Percentiles rank a stretch among this genome's conserved stretches.
Conservation (phyloP, 805 yeast species). For the Cyberlindnera mississippiensis region DNA sequence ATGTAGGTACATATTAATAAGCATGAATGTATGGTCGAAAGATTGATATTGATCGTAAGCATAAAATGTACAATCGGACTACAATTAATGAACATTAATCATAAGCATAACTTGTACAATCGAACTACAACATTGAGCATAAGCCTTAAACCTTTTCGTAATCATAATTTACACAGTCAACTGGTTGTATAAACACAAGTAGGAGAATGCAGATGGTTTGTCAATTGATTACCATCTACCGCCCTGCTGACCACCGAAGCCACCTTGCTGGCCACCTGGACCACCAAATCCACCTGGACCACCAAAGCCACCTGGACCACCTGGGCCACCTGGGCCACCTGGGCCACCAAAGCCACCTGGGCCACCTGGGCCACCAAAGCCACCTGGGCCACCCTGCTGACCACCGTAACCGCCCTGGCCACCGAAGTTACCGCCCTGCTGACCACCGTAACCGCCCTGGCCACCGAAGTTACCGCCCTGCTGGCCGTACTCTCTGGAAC, state of each 20-base stretch:
- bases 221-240: constrained; percentile 23
- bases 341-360: constrained; percentile 20
- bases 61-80: too few species aligned
- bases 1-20: too few species aligned
- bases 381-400: constrained; percentile 21
- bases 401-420: constrained; percentile 23
- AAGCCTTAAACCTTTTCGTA: too few species aligned
- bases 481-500: constrained; percentile 12
- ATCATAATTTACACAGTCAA: not conserved
- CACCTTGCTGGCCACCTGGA: constrained; percentile 19
- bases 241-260: constrained; percentile 23
- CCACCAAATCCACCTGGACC: constrained; percentile 19
- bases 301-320: constrained; percentile 17
- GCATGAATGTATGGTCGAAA: too few species aligned
- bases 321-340: constrained; percentile 24
- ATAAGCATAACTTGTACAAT: too few species aligned
- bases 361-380: constrained; percentile 20
- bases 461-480: constrained; percentile 17
- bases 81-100: too few species aligned
- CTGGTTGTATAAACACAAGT: not conserved
- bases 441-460: constrained; percentile 19
- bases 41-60: too few species aligned
- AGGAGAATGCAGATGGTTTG: not conserved
- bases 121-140: too few species aligned
- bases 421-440: constrained; percentile 16